Percentiles rank a stretch among this genome's conserved stretches.
phyloP scores from a whole-genome alignment of 441 rosid genomes.

The Adansonia rubrostipa region DNA sequence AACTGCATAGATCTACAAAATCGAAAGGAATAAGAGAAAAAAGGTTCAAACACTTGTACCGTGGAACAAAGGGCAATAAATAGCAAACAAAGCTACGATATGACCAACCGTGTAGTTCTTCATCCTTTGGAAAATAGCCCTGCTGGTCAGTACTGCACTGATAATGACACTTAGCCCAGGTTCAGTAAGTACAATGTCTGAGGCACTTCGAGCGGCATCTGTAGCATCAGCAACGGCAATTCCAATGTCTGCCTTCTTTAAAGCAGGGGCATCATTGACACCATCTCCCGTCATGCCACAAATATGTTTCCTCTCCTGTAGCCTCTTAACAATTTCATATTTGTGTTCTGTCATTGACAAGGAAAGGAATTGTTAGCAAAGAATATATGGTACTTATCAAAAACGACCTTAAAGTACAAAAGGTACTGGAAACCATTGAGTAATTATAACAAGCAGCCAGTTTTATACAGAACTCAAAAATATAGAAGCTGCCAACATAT shows the following conservation, averaged over 20 bases:
- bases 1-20: constrained; percentile 84
- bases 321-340: constrained; percentile 80
- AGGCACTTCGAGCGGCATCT: constrained; percentile 90
- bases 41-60: constrained; percentile 8
- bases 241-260: constrained; percentile 91
- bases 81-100: neutral
- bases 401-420: neutral
- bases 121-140: constrained; percentile 96
- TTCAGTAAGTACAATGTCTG: constrained; percentile 91
- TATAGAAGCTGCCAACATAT: neutral
- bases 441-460: neutral
- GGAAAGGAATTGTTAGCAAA: constrained; percentile 23
- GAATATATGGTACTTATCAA: neutral
- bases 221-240: constrained; percentile 94
- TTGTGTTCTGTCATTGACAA: constrained; percentile 60
- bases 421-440: neutral
- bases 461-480: neutral
- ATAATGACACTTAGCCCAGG: constrained; percentile 89
- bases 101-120: constrained; percentile 84
- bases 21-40: constrained; percentile 16
- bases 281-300: constrained; percentile 99
- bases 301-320: constrained; percentile 83
- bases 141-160: constrained; percentile 89
- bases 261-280: constrained; percentile 92
- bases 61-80: neutral